Percentiles rank a stretch among this genome's conserved stretches.
Evolutionary conservation across 2,329 filamentous ascomycete species (phyloP).

Genomic region (Aciculosporium take): DNA sequence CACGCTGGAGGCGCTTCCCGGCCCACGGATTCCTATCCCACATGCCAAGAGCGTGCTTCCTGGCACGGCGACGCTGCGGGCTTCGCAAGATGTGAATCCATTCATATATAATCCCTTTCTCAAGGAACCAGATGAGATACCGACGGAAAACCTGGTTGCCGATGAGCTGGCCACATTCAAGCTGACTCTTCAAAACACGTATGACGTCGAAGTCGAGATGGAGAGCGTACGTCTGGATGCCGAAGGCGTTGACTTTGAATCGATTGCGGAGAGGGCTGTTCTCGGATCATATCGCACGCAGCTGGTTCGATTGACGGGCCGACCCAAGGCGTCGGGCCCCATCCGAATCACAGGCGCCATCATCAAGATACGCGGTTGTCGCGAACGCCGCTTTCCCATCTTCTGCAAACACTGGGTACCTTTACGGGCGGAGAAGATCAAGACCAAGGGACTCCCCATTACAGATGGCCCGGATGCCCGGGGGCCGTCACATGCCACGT

Average conservation of each 20-base stretch:
- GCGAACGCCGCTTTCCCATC: slow-evolving; percentile 70
- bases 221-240: slow-evolving; percentile 65
- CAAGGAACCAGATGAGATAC: slow-evolving; percentile 46
- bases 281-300: slow-evolving; percentile 77
- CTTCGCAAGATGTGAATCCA: slow-evolving; percentile 56
- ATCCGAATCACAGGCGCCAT: slow-evolving; percentile 65
- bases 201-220: slow-evolving; percentile 82
- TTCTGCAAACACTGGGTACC: slow-evolving; percentile 66
- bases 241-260: slow-evolving; percentile 58
- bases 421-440: slow-evolving; percentile 56
- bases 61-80: slow-evolving; percentile 32
- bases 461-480: slow-evolving; percentile 30
- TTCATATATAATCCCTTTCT: slow-evolving; percentile 94
- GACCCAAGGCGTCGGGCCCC: slow-evolving; percentile 50
- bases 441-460: slow-evolving; percentile 53
- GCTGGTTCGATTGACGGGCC: slow-evolving; percentile 56
- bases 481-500: slow-evolving; percentile 23
- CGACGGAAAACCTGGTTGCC: slow-evolving; percentile 59
- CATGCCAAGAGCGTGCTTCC: slow-evolving; percentile 45
- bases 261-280: slow-evolving; percentile 46
- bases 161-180: slow-evolving; percentile 65
- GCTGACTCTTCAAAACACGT: slow-evolving; percentile 83
- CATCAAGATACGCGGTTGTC: slow-evolving; percentile 68
- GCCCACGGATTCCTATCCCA: slow-evolving; percentile 47
- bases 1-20: slow-evolving; percentile 49